Conservation (phyloP, 2,329 filamentous ascomycete genomes). For the Hymenoscyphus repandus region DNA sequence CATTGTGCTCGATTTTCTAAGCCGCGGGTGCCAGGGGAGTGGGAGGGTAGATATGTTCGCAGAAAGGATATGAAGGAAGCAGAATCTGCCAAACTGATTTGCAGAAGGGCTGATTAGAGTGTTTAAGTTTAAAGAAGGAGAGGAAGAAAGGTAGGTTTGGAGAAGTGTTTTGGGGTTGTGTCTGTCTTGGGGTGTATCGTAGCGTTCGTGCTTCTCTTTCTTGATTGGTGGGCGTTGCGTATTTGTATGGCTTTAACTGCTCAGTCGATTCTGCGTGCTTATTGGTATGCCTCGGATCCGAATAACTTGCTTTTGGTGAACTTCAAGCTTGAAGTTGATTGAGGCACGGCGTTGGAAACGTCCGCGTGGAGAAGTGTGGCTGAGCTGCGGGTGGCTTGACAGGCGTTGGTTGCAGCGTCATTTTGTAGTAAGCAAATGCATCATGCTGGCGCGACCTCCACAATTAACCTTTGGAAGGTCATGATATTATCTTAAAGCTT, state of each 20-base stretch:
- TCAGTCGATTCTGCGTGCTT: too few species aligned
- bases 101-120: too few species aligned
- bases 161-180: background rate
- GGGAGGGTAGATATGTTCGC: background rate
- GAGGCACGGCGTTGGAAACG: background rate
- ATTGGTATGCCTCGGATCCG: too few species aligned
- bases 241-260: background rate
- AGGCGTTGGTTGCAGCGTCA: too few species aligned
- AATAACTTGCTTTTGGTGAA: too few species aligned
- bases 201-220: background rate
- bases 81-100: too few species aligned
- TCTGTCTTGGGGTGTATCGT: background rate
- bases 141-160: background rate
- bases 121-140: background rate
- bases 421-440: too few species aligned
- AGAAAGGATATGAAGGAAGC: background rate
- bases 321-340: background rate
- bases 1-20: conserved; percentile 41
- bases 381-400: background rate
- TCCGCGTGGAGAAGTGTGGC: background rate
- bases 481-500: too few species aligned
- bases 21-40: background rate
- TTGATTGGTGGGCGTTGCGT: conserved; percentile 1
- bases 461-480: background rate
- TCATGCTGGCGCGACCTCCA: background rate